Base-by-base conservation (phyloP, 192 early-diverging fungal genomes). In the Backusella tarrabulga region DNA sequence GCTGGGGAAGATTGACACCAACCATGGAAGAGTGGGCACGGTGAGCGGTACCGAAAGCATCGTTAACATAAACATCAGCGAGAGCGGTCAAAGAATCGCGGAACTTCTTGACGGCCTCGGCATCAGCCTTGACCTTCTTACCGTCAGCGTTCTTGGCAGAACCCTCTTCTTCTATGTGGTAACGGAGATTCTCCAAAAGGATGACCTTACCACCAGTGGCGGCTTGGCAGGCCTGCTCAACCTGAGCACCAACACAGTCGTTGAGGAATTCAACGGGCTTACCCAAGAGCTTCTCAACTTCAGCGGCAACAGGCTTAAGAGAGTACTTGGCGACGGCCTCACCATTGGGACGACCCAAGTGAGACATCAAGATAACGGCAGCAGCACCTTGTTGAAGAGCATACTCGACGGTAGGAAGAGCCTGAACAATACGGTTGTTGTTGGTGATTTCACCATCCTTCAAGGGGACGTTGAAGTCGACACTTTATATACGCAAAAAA, bases 401-500 rank as follows among this genome's bases (percentile, higher is more conserved):
- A 81, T 98, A 90, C 77, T 96, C 89, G 88, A 99, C 93, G 41
- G 95, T 98, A 41, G 97, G 98, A 70, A 99, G 81, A 52, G 98
- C 98, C 60, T 95, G 96, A 46, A 88, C 90, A 79, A 99, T 98
- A 80, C 98, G 94, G 85, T 95, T 93, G 88, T 98, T 97, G 93
- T 98, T 98, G 75, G 96, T 93, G 83, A 99, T 98, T 80, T 92
- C 91, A 77, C 91, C 93, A 44, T 94, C 88, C 79, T 93, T 92
- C 78, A 98, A 93, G 63, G 98, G 98, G n/a, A 99, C 98, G 85
- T 99, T 99, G 84, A 99, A 99, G 91, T 99, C 97, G 41, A 98
- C 97, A 67, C 94, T 96, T 34, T 34, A 42, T 52, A 19, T 50
- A 75, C 41, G 11, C 38, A 75, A 71, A 35, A 63, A 34, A 74